A percentile compares a stretch with the other conserved stretches of the same genome.
Evolutionary conservation across 768 basidiomycete genomes (phyloP).

Genomic region (Lentinula boryana): DNA sequence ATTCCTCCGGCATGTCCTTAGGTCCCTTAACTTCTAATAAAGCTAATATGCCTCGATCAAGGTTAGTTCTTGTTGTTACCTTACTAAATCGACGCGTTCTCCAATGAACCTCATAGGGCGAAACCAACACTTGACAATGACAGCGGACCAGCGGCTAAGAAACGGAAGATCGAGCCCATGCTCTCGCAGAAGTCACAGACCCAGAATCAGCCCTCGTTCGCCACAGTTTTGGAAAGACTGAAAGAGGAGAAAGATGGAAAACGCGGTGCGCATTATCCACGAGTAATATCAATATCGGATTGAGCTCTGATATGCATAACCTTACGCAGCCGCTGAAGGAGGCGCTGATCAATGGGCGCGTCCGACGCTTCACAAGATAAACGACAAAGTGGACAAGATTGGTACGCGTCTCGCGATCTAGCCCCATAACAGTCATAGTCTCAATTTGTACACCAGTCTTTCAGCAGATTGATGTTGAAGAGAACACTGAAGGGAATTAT

Average conservation of each 20-base stretch:
- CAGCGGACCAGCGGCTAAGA: constrained; percentile 43
- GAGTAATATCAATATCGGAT: constrained; percentile 31
- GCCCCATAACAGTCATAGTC: neutral
- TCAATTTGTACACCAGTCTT: constrained; percentile 50
- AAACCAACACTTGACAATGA: constrained; percentile 13
- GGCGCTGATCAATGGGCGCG: constrained; percentile 74
- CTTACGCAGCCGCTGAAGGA: constrained; percentile 57
- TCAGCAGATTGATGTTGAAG: constrained; percentile 94
- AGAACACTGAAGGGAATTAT: constrained; percentile 39
- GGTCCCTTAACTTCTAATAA: neutral
- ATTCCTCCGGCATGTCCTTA: neutral
- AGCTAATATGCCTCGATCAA: constrained; percentile 1
- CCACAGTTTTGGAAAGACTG: constrained; percentile 57
- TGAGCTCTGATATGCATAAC: neutral
- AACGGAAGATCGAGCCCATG: constrained; percentile 41
- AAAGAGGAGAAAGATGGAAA: constrained; percentile 38
- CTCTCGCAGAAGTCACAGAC: constrained; percentile 34
- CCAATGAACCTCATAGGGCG: constrained; percentile 11
- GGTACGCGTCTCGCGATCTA: constrained; percentile 35
- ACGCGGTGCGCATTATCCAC: constrained; percentile 15
- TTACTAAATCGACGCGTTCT: neutral
- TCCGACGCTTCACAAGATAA: constrained; percentile 47
- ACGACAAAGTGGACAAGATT: constrained; percentile 61
- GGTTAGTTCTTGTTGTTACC: neutral
- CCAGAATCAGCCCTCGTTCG: constrained; percentile 44